A percentile compares a stretch with the other conserved stretches of the same genome.
Conservation (phyloP, 2,329 filamentous ascomycete species). For the Pleoardoris graminearum region DNA sequence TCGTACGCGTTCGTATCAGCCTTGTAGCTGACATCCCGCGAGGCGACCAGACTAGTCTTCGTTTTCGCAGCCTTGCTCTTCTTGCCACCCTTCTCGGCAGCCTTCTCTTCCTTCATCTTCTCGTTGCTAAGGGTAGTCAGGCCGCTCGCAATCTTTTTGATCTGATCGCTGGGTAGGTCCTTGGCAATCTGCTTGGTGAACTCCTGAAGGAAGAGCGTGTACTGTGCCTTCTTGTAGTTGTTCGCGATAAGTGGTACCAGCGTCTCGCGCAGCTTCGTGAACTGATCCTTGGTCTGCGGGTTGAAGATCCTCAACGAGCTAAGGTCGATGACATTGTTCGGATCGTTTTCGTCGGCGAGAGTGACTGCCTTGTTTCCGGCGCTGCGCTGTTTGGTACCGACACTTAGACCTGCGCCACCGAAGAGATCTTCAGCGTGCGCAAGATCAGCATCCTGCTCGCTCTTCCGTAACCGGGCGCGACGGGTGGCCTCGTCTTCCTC, state of each 20-base stretch:
- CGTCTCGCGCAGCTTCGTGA: slow-evolving; percentile 75
- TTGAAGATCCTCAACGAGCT: slow-evolving; percentile 82
- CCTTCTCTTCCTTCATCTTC: slow-evolving; percentile 99
- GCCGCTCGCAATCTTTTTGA: slow-evolving; percentile 90
- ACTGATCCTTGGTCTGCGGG: slow-evolving; percentile 83
- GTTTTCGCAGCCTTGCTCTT: slow-evolving; percentile 97
- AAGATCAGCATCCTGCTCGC: slow-evolving; percentile 86
- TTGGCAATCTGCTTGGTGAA: slow-evolving; percentile 85
- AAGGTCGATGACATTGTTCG: slow-evolving; percentile 79
- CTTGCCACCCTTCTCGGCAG: slow-evolving; percentile 89
- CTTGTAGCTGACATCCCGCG: slow-evolving; percentile 57
- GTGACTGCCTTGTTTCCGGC: slow-evolving; percentile 68
- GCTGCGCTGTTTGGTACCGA: slow-evolving; percentile 66
- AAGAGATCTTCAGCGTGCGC: slow-evolving; percentile 91
- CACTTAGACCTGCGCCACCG: slow-evolving; percentile 70
- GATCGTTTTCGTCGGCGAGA: slow-evolving; percentile 71
- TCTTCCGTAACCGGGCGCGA: slow-evolving; percentile 73
- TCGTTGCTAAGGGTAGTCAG: slow-evolving; percentile 93
- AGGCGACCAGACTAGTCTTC: slow-evolving; percentile 78
- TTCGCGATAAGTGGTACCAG: slow-evolving; percentile 75
- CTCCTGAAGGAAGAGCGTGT: slow-evolving; percentile 86
- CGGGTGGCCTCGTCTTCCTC: slow-evolving; percentile 74
- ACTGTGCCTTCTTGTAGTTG: slow-evolving; percentile 87
- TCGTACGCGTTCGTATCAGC: slow-evolving; percentile 80
- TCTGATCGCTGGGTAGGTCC: slow-evolving; percentile 87